These are phyloP conservation scores for Talaromyces sp. DNA, from an alignment of 2,329 filamentous ascomycete species.

Conservation along the genomic window DNA sequence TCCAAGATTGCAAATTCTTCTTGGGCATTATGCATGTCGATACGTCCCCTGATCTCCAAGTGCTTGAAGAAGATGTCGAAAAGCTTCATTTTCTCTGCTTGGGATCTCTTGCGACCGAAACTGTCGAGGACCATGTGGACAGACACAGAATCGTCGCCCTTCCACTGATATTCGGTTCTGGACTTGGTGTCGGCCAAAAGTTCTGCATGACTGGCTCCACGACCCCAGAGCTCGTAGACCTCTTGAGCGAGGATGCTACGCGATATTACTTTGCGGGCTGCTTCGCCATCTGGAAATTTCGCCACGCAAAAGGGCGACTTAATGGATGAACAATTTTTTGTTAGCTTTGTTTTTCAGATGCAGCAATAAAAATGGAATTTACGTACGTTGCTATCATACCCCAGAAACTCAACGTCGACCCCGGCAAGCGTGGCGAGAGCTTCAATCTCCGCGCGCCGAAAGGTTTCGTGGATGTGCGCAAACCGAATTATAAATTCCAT, in stretches of 20 bases:
- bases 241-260: conserved; percentile 77
- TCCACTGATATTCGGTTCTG: conserved; percentile 61
- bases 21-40: conserved; percentile 69
- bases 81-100: conserved; percentile 60
- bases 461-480: conserved; percentile 84
- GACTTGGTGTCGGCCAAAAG: conserved; percentile 62
- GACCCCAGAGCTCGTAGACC: conserved; percentile 87
- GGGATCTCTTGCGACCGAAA: conserved; percentile 69
- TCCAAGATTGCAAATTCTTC: conserved; percentile 77
- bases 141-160: conserved; percentile 56
- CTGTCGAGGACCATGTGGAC: conserved; percentile 83
- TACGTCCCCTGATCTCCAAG: conserved; percentile 70
- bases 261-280: conserved; percentile 62
- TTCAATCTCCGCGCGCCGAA: conserved; percentile 77
- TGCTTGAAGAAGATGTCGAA: conserved; percentile 76
- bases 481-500: conserved; percentile 85
- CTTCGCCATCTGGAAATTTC: conserved; percentile 58
- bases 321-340: not conserved
- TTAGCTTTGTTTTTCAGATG: not conserved
- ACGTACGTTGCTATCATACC: conserved; percentile 69
- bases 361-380: not conserved
- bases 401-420: conserved; percentile 66
- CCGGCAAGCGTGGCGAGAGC: conserved; percentile 67
- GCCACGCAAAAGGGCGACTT: conserved; percentile 86
- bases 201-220: conserved; percentile 59